Percentiles rank a stretch among this genome's conserved stretches.
Conservation (phyloP, 2,329 filamentous ascomycete genomes). For the Blastomyces percursus region DNA sequence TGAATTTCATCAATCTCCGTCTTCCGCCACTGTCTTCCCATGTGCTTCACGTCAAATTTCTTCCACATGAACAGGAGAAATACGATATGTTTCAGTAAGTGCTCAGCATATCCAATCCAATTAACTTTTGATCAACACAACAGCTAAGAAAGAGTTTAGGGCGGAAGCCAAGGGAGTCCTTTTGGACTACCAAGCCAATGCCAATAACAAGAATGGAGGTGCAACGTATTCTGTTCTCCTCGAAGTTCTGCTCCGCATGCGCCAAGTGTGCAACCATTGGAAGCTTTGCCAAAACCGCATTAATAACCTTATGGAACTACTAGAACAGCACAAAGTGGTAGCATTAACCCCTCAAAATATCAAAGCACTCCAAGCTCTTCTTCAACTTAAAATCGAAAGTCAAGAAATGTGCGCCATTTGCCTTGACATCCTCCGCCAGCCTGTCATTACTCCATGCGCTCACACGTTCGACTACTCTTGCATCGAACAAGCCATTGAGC, state of each 20-base stretch:
- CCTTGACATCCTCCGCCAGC: constrained; percentile 57
- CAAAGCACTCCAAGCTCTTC: constrained; percentile 59
- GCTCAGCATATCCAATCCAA: constrained; percentile 11
- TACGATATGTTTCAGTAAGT: constrained; percentile 62
- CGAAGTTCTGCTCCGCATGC: constrained; percentile 68
- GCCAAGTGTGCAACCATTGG: constrained; percentile 86
- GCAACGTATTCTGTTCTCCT: constrained; percentile 63
- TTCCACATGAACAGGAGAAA: constrained; percentile 60
- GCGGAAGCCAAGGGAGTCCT: constrained; percentile 64
- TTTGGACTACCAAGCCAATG: constrained; percentile 45
- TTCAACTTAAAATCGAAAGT: constrained; percentile 65
- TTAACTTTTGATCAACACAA: background rate
- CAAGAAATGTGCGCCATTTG: constrained; percentile 79
- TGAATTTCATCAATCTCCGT: constrained; percentile 74
- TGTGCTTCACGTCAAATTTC: constrained; percentile 63
- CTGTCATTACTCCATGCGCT: constrained; percentile 75
- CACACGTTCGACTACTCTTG: constrained; percentile 68
- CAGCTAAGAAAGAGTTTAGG: constrained; percentile 28
- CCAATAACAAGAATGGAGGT: constrained; percentile 30
- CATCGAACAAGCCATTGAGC: constrained; percentile 61
- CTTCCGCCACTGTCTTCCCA: constrained; percentile 69
- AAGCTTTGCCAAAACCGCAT: constrained; percentile 65
- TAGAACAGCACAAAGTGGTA: constrained; percentile 58
- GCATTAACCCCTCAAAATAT: constrained; percentile 61
- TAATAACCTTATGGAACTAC: constrained; percentile 56